phyloP scores from a whole-genome alignment of 2,329 filamentous ascomycete genomes.

The Fusarium sp. region DNA sequence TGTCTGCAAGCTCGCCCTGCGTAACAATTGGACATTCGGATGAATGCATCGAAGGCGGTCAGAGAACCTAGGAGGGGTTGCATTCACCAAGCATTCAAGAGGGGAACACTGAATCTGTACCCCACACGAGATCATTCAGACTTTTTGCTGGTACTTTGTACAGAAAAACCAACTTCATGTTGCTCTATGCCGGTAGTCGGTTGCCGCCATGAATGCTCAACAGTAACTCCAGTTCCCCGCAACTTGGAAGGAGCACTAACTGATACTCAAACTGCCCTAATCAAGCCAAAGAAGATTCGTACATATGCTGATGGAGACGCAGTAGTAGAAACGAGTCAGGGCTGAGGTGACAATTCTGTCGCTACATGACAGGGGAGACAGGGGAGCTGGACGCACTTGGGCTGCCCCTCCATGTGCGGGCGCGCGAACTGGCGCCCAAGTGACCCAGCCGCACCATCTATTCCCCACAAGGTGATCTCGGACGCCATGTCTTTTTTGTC shows the following conservation, averaged over 20 bases:
- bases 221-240: constrained; percentile 23
- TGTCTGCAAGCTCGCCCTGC: constrained; percentile 38
- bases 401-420: constrained; percentile 28
- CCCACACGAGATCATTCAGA: constrained; percentile 20
- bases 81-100: constrained; percentile 35
- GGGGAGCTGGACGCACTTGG: constrained; percentile 8
- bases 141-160: constrained; percentile 4
- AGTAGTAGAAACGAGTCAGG: constrained; percentile 43
- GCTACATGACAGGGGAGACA: constrained; percentile 42
- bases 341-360: constrained; percentile 39
- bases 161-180: constrained; percentile 6
- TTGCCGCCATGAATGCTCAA: constrained; percentile 15
- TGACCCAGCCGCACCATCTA: constrained; percentile 32
- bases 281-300: constrained; percentile 27
- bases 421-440: constrained; percentile 39
- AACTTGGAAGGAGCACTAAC: constrained; percentile 20
- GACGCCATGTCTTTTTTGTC: constrained; percentile 12
- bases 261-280: constrained; percentile 14
- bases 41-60: constrained; percentile 44
- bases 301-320: constrained; percentile 21
- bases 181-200: constrained; percentile 32
- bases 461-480: constrained; percentile 35
- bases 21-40: constrained; percentile 43
- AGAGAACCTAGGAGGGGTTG: constrained; percentile 40
- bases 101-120: constrained; percentile 18